Conservation (phyloP, 306 rosid genomes). For the Luffa aegyptiaca region DNA sequence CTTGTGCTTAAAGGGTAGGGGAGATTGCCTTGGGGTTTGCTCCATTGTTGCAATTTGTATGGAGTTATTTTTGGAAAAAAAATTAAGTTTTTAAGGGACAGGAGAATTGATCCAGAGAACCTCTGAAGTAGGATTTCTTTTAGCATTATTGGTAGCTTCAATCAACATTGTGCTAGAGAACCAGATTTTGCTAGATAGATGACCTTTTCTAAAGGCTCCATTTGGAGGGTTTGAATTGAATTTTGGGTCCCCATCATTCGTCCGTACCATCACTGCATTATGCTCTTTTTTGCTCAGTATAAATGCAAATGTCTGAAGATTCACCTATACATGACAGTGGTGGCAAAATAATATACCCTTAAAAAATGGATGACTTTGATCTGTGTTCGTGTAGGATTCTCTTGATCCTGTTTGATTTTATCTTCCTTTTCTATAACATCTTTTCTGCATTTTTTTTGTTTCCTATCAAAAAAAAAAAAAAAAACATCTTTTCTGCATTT, state of each 20-base stretch:
- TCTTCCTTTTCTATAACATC: neutral
- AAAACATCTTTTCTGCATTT: neutral
- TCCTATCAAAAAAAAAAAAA: no score
- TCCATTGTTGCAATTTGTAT: neutral
- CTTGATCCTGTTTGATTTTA: neutral
- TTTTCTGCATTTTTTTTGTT: neutral
- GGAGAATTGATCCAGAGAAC: neutral
- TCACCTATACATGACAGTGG: neutral
- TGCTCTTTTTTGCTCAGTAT: neutral
- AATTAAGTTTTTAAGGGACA: neutral
- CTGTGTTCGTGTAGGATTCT: neutral
- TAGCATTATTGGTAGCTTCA: neutral
- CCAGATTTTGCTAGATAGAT: neutral
- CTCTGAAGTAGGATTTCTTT: neutral
- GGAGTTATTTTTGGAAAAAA: neutral
- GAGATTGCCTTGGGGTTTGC: neutral
- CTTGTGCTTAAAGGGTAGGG: neutral
- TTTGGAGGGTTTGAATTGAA: neutral
- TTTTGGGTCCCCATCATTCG: neutral
- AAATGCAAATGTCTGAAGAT: neutral
- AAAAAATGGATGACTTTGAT: neutral
- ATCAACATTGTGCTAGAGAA: neutral
- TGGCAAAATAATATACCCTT: neutral
- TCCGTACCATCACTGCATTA: neutral
- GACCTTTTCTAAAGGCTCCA: neutral